These are phyloP conservation scores for Syncephalastrum racemosum DNA, from an alignment of 371 early-diverging fungal species.

Conservation along the genomic window DNA sequence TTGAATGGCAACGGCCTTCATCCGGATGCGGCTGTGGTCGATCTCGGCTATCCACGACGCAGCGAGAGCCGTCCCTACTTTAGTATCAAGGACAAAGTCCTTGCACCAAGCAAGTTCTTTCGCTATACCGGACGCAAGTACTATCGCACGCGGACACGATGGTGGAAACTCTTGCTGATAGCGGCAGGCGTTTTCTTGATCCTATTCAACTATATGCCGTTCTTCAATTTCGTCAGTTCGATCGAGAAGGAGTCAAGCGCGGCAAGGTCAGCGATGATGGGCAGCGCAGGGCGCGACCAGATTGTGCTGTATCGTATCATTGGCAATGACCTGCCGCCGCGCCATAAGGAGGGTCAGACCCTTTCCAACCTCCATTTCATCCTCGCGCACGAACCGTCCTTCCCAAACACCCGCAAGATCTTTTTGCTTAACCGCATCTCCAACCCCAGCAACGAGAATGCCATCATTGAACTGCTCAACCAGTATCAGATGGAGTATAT, in stretches of 20 bases:
- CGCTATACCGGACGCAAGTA: conserved; percentile 6
- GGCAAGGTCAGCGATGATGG: neutral
- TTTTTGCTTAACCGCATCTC: conserved; percentile 72
- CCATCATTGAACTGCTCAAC: conserved; percentile 58
- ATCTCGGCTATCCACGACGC: conserved; percentile 15
- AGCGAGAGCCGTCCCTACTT: conserved; percentile 16
- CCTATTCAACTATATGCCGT: conserved; percentile 23
- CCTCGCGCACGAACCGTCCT: conserved; percentile 63
- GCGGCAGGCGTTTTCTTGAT: conserved; percentile 13
- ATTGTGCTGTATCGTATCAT: conserved; percentile 67
- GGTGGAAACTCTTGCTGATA: conserved; percentile 14
- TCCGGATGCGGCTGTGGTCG: conserved; percentile 11
- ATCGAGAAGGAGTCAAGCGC: neutral
- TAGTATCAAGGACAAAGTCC: conserved; percentile 19
- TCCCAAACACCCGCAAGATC: conserved; percentile 61
- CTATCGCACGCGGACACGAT: conserved; percentile 15
- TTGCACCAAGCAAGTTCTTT: conserved; percentile 14
- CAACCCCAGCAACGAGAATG: conserved; percentile 56
- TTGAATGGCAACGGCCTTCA: conserved; percentile 8
- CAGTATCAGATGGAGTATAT: conserved; percentile 59
- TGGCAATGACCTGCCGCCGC: conserved; percentile 73
- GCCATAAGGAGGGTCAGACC: conserved; percentile 69
- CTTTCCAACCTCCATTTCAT: conserved; percentile 68
- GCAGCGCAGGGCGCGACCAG: conserved; percentile 40
- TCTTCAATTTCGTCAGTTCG: conserved; percentile 19